A percentile compares a stretch with the other conserved stretches of the same genome.
These are phyloP conservation scores for Talaromyces sp. DNA, from an alignment of 2,329 filamentous ascomycete genomes.

Conservation along the genomic window DNA sequence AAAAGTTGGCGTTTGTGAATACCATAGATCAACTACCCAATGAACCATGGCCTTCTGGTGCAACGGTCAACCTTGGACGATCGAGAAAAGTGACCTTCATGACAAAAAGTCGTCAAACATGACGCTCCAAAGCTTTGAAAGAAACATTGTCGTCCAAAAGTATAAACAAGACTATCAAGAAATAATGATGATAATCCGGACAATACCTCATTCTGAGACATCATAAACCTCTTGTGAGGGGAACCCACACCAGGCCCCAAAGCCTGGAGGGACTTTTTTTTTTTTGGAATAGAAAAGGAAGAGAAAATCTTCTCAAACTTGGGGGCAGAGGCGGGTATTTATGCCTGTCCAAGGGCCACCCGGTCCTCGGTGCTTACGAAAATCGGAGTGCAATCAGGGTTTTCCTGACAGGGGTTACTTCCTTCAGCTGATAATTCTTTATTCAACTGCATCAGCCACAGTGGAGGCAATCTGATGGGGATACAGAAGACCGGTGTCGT, in stretches of 20 bases:
- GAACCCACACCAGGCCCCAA: background rate
- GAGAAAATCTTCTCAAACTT: background rate
- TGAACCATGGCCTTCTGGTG: background rate
- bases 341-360: background rate
- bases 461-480: background rate
- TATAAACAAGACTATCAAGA: background rate
- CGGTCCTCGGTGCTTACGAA: background rate
- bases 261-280: background rate
- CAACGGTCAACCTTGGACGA: background rate
- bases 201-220: background rate
- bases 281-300: background rate
- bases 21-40: background rate
- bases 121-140: too few species aligned
- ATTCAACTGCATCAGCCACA: background rate
- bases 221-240: background rate
- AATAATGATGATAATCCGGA: background rate
- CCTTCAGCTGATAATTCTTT: background rate
- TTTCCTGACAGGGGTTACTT: background rate
- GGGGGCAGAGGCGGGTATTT: background rate
- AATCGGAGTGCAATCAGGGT: background rate
- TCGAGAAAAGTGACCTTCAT: background rate
- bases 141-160: too few species aligned
- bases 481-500: background rate
- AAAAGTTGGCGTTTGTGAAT: background rate
- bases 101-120: background rate